Evolutionary conservation across 1,284 basidiomycete species (phyloP), one percentile per base, ranked within the genome.

Genomic region (Leccinum variabile): DNA sequence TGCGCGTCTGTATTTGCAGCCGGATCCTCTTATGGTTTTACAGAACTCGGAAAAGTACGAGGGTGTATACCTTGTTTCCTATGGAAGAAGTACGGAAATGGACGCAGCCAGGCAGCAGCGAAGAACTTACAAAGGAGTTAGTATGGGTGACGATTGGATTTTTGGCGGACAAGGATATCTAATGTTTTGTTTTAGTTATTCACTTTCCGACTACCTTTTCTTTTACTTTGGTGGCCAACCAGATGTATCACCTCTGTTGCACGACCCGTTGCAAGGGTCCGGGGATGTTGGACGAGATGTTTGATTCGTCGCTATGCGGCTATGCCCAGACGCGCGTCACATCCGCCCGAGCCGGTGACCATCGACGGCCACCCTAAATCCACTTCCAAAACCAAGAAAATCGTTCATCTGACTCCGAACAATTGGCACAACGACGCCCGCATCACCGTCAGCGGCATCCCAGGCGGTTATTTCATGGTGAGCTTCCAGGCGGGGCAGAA

Each of bases 1-100:
- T 74, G 78, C 62, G 79, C 77, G 11, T 74, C 80, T 1, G 76
- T 78, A 32, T 79, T 85, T 61, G 83, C 82, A 3, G 82, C 83
- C 0, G 81, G 77, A 2, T 78, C 80, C 6, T 74, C 79, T 0
- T 68, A 73, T 1, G 70, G 25, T 83, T 1, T 68, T 66, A 5
- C 70, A 73, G 3, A 66, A 81, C n/a, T 64, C 73, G 14, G 73
- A 77, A 18, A 77, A 74, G 57, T 85, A 80, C 66, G 78, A 76
- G 57, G 83, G 82, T 1, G 75, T 71, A n/a, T 84, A 80, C 67
- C 64, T 85, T 7, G 64, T 70, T 39, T 79, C 81, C 9, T 73
- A 77, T 3, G 79, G 77, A 9, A 68, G 5, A 66, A 41, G 59
- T 83, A 1, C 61, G 54, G 3, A 58, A 65, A 10, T 63, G 73